A percentile compares a stretch with the other conserved stretches of the same genome.
phyloP scores from a whole-genome alignment of 164 flowering plant species.

The Annona squamosa region DNA sequence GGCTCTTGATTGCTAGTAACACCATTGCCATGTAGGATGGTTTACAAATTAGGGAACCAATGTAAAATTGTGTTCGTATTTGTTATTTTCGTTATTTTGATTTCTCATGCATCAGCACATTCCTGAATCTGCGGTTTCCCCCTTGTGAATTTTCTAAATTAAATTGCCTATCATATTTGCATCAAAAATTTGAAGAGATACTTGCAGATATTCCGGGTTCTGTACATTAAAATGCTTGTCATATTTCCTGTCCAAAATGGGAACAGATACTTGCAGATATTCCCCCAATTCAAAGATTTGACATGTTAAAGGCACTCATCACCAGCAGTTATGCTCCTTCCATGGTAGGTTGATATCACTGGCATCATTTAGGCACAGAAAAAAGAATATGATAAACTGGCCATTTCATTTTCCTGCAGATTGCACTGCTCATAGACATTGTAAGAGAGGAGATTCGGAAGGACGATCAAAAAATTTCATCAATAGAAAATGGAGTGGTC shows the following conservation, averaged over 20 bases:
- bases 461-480: constrained; percentile 24
- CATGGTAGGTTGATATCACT: constrained; percentile 48
- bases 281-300: constrained; percentile 53
- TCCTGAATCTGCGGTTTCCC: background rate
- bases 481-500: constrained; percentile 8
- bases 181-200: constrained; percentile 33
- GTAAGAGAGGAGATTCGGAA: constrained; percentile 42
- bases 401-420: constrained; percentile 32
- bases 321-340: constrained; percentile 47
- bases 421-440: constrained; percentile 64
- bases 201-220: constrained; percentile 57
- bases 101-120: background rate
- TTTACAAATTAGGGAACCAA: background rate
- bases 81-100: background rate
- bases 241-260: background rate
- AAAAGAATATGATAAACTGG: constrained; percentile 5
- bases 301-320: constrained; percentile 57
- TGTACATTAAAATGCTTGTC: too few species aligned
- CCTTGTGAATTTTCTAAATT: background rate
- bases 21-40: too few species aligned
- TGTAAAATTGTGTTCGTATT: background rate
- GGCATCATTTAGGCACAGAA: background rate
- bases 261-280: constrained; percentile 72
- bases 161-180: too few species aligned
- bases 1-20: background rate